Conservation (phyloP, 176 grass and related monocot species). For the Thalia dealbata region DNA sequence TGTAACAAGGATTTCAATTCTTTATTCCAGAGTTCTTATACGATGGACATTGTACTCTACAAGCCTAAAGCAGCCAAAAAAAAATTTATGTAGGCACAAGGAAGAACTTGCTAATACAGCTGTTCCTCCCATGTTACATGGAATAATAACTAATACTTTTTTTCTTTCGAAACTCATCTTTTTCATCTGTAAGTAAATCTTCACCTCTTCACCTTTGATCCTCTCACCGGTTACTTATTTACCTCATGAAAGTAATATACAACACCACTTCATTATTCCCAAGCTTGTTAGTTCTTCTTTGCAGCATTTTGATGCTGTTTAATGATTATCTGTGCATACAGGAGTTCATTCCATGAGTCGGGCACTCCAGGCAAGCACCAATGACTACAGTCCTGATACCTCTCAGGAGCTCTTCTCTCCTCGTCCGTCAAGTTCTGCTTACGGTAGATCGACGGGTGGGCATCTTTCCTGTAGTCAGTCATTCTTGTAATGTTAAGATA, state of each 20-base stretch:
- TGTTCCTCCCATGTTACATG: background rate
- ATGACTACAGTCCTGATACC: constrained; percentile 76
- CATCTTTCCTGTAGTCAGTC: constrained; percentile 95
- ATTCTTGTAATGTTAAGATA: constrained; percentile 90
- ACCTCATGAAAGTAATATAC: constrained; percentile 1
- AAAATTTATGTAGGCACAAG: background rate
- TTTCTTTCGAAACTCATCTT: background rate
- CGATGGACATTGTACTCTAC: background rate
- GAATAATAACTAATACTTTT: background rate
- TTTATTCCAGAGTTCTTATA: background rate
- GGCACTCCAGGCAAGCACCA: constrained; percentile 83
- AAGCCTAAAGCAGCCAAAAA: background rate
- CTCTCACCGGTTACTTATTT: background rate
- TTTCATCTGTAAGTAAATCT: background rate
- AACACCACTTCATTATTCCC: background rate
- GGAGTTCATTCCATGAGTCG: constrained; percentile 74
- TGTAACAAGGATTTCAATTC: background rate
- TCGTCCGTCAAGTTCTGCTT: constrained; percentile 50
- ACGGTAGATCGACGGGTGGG: constrained; percentile 70
- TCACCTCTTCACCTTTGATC: background rate
- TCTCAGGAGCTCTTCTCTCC: constrained; percentile 52
- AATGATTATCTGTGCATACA: constrained; percentile 61
- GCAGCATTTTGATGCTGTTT: constrained; percentile 39
- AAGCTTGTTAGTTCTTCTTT: background rate
- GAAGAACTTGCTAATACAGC: background rate